Evolutionary conservation across 108 stramenopile species (phyloP).

Genomic region (Nitzschia inconspicua): DNA sequence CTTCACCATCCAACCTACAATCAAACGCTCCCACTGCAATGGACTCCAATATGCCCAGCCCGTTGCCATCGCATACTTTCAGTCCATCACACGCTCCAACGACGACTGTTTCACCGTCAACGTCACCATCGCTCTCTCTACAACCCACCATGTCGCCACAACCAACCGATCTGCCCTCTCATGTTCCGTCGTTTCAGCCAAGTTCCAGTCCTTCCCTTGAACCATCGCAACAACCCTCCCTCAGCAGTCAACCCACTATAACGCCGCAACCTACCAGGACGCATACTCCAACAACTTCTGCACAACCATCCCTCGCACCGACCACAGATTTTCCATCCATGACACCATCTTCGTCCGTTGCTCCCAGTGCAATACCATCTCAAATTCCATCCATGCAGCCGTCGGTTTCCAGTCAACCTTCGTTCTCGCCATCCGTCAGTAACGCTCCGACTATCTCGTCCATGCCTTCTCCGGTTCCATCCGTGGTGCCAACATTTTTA

Average conservation of each 20-base stretch:
- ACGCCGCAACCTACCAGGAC: too few species aligned
- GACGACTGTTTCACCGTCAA: too few species aligned
- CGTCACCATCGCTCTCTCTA: too few species aligned
- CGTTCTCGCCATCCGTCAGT: background rate
- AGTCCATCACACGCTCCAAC: too few species aligned
- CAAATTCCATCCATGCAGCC: background rate
- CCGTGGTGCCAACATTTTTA: background rate
- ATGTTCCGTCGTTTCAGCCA: background rate
- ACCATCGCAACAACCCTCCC: background rate
- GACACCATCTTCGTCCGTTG: background rate
- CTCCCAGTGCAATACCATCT: too few species aligned
- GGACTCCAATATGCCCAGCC: too few species aligned
- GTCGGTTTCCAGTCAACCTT: constrained; percentile 1
- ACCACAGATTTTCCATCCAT: constrained; percentile 1
- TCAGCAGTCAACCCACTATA: background rate
- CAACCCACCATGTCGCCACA: too few species aligned
- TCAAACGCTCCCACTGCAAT: too few species aligned
- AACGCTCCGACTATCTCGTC: background rate
- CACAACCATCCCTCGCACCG: too few species aligned
- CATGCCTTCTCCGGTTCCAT: background rate
- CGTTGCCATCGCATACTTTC: too few species aligned
- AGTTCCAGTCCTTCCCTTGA: background rate
- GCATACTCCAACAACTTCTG: too few species aligned
- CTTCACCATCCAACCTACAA: too few species aligned
- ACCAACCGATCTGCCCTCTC: background rate